Base-by-base conservation (phyloP, 768 basidiomycete genomes). In the Leccinum rimulosum region DNA sequence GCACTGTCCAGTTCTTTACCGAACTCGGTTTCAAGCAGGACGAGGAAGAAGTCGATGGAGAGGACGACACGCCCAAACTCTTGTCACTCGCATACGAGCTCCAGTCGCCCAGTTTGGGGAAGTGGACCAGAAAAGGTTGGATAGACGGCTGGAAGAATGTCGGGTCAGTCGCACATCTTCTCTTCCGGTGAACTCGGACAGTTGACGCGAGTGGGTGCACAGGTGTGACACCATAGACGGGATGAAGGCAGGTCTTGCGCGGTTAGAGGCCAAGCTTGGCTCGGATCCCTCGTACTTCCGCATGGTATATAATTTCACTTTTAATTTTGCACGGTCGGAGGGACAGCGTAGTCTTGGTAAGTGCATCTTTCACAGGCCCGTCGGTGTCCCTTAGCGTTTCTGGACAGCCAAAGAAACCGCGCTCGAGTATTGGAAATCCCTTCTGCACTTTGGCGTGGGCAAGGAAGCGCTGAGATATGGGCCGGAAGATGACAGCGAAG, bases 51-150 rank as follows among this genome's bases (percentile, higher is more conserved):
- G 75, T 92, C 1, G 75, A 68, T 1, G 84, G 91, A 15, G 77
- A 90, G 1, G 91, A 92, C 62, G 90, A 95, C 65, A 86, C 91
- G 25, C 90, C 93, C 12, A 69, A 66, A 8, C 76, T 95, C 54
- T 81, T 95, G 47, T 84, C 89, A 6, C 76, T 96, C 43, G 93
- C 93, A 9, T 91, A 80, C 66, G 90, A 93, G 66, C 80, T 93
- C 27, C 87, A 89, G 68, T 89, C 89, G 5, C 88, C 88, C 0
- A 66, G 76, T 59, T 76, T 95, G 54, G 92, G 89, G 2, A 78
- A 81, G 58, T 96, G 92, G 87, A 79, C 77, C 33, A 80, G 76
- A 62, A 76, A 82, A 60, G 87, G 84, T 0, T 95, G 91, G 91
- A 65, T 84, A 36, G 88, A 91, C 0, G 93, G 92, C 1, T 93